Evolutionary conservation across 805 yeast species (phyloP), one percentile per base, ranked within the genome.

Genomic region (Debaryomyces castellii): DNA sequence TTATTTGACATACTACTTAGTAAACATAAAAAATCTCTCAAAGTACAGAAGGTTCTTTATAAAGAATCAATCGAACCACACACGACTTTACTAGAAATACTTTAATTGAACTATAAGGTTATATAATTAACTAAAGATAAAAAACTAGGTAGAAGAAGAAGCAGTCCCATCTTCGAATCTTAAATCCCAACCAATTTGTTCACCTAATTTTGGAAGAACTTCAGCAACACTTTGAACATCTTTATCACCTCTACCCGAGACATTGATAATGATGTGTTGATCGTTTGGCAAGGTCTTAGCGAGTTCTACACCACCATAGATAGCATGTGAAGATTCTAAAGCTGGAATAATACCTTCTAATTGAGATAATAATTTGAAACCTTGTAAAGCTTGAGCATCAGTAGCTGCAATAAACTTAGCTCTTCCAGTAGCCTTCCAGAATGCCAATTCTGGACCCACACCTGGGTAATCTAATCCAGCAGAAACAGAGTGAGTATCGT

Each of bases 401-500:
- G 96, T 88, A 45, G 95, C 97, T 39, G 97, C 96, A 39, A 84
- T 68, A 62, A 92, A 94, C 46, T 85, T 75, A 7, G 95, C 99
- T 61, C 99, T 83, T 22, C 97, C 97, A 50, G 86, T 84, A 44
- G 85, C 84, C 68, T 92, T 92, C 98, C 98, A 94, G 64, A 78
- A 81, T 2, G 98, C 95, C 55, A 94, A 77, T 71, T 94, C 98
- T 25, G 99, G 99, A 38, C 99, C 99, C 39, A 94, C 99, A 69
- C 97, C 99, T 21, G 99, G 99, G 66, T 94, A 94, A 69, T 94
- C 99, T 59, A 94, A 78, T 55, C 99, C 99, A 33, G 99, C 99
- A 52, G 97, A 89, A 32, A 94, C 95, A 18, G 98, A 92, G 66
- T 94, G 98, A 9, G 99, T 94, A 63, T 94, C 99, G 54, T 87